These are phyloP conservation scores for Pythium phragmiticola DNA, from an alignment of 352 stramenopile species.

Conservation along the genomic window DNA sequence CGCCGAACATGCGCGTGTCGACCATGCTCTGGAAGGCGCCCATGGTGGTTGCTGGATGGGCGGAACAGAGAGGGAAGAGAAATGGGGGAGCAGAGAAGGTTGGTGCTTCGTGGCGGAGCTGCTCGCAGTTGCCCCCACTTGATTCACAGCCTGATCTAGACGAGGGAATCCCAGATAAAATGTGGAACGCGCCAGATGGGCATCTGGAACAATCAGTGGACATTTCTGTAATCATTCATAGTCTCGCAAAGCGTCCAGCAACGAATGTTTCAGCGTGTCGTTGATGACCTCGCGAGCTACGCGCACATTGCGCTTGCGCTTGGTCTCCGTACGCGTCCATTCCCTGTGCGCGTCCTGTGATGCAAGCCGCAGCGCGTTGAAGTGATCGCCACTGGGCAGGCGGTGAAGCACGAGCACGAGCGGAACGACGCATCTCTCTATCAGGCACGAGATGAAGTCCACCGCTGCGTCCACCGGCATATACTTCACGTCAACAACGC, in stretches of 20 bases:
- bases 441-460: background rate
- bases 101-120: slow-evolving; percentile 17
- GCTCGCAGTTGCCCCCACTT: slow-evolving; percentile 6
- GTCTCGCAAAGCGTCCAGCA: background rate
- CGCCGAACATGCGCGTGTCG: slow-evolving; percentile 24
- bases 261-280: background rate
- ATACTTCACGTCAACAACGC: background rate
- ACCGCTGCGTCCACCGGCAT: background rate
- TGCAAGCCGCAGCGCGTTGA: background rate
- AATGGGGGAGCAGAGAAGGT: background rate
- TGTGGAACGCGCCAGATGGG: background rate
- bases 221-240: no score
- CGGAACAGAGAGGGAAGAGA: background rate
- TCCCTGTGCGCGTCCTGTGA: background rate
- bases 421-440: background rate
- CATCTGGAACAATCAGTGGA: no score
- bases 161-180: background rate
- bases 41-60: slow-evolving; percentile 11
- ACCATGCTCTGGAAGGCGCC: slow-evolving; percentile 34
- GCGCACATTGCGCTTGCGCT: background rate
- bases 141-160: background rate
- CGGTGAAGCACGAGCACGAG: background rate
- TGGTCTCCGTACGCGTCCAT: background rate
- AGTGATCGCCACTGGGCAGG: background rate
- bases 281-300: no score